Evolutionary conservation across 1,284 basidiomycete genomes (phyloP), one percentile per base, ranked within the genome.

Genomic region (Phylloboletellus chloephorus): DNA sequence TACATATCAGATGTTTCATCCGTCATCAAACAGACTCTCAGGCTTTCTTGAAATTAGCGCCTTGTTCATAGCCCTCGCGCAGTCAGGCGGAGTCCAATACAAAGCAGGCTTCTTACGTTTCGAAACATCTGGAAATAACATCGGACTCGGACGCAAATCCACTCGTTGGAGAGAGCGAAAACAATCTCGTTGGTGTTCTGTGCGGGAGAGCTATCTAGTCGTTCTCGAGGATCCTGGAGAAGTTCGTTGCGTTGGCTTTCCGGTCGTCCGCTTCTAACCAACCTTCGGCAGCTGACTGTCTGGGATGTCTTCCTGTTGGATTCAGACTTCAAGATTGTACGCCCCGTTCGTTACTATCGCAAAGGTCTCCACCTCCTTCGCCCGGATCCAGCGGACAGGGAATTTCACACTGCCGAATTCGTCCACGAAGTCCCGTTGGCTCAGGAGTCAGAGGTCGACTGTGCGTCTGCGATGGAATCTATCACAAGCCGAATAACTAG

Each of bases 271-370:
- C 26, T n/a, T 48, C 49, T 58, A 29, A 56, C 46, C 17, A 43
- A 32, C 13, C 23, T 31, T 13, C 28, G 26, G 2, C 52, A 92
- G 82, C 69, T 82, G 4, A 72, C 74, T 23, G 69, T 97, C 22
- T 91, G 89, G 77, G 96, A 98, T 49, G 92, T 98, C 15, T 97
- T 98, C 67, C 69, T 98, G 26, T 72, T 98, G 47, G 96, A 98
- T 60, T 70, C 78, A 2, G 87, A 94, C 56, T 98, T 99, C 61
- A 73, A 75, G 40, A 91, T 98, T 37, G 82, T 94, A 52, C 74
- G 81, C 10, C 86, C 86, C 3, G 78, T 71, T 51, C 71, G 86
- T 9, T 84, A 85, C 51, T 87, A 87, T 52, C 79, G 87, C 7
- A 84, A 88, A 56, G 83, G 85, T 13, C 65, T 90, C 24, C 76